phyloP scores from a whole-genome alignment of 495 filamentous ascomycete species.

The Pyronema domesticum region DNA sequence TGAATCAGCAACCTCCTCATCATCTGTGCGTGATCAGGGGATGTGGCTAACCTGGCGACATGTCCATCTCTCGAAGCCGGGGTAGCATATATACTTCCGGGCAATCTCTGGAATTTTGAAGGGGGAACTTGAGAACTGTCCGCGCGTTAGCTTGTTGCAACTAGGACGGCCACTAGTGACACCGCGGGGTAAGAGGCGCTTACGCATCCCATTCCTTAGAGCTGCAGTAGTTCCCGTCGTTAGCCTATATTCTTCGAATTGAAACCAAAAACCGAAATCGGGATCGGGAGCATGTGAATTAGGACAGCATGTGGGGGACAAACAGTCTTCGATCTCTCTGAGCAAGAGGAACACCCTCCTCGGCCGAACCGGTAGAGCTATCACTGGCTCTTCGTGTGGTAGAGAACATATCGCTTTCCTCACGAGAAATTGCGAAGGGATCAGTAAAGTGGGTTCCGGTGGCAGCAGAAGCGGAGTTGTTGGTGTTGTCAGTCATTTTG shows the following conservation, averaged over 20 bases:
- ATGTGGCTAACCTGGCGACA: slow-evolving; percentile 4
- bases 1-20: background rate
- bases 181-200: background rate
- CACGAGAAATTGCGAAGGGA: background rate
- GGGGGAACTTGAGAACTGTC: slow-evolving; percentile 13
- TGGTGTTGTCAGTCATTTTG: no score
- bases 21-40: background rate
- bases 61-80: slow-evolving; percentile 18
- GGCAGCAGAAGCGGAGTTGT: no score
- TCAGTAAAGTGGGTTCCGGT: background rate
- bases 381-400: background rate
- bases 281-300: no score
- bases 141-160: background rate
- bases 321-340: background rate
- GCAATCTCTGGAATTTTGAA: slow-evolving; percentile 17
- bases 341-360: background rate
- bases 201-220: slow-evolving; percentile 8
- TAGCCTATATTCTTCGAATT: background rate
- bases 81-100: slow-evolving; percentile 21
- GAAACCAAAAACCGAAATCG: no score
- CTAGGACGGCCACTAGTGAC: background rate
- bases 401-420: background rate
- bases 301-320: background rate
- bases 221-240: slow-evolving; percentile 4
- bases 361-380: background rate